A percentile compares a stretch with the other conserved stretches of the same genome.
These are phyloP conservation scores for Pseudocercospora macadamiae DNA, from an alignment of 2,329 filamentous ascomycete genomes.

Conservation along the genomic window DNA sequence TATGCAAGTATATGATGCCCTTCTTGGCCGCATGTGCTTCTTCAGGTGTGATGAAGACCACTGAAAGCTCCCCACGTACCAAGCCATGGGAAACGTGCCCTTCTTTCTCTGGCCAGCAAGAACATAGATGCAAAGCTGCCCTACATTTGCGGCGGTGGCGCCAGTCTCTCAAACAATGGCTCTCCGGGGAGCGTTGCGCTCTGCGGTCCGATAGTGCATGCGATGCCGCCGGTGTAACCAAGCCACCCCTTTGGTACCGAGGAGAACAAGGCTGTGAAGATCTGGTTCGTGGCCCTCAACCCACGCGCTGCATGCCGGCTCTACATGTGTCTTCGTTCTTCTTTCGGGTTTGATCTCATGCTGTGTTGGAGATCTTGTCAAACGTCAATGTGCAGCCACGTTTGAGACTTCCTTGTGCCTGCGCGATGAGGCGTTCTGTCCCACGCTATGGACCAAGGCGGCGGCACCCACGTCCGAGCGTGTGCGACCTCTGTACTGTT, in stretches of 20 bases:
- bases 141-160: neutral
- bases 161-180: neutral
- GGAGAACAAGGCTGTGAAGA: slow-evolving; percentile 2
- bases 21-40: neutral
- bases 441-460: neutral
- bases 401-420: neutral
- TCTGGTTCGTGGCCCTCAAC: neutral
- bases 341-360: neutral
- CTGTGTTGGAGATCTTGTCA: slow-evolving; percentile 6
- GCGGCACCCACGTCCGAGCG: neutral
- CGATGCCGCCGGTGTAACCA: no score
- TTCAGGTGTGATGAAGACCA: neutral
- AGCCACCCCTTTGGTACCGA: slow-evolving; percentile 9
- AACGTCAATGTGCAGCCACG: neutral
- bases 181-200: no score
- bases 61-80: neutral
- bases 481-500: neutral
- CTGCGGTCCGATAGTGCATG: neutral
- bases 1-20: neutral
- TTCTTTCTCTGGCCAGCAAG: neutral
- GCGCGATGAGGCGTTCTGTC: neutral
- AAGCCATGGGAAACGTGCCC: neutral
- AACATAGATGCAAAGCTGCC: neutral
- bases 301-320: slow-evolving; percentile 2
- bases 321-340: neutral